A percentile compares a stretch with the other conserved stretches of the same genome.
phyloP scores from a whole-genome alignment of 352 stramenopile genomes.

The Phytopythium litorale region DNA sequence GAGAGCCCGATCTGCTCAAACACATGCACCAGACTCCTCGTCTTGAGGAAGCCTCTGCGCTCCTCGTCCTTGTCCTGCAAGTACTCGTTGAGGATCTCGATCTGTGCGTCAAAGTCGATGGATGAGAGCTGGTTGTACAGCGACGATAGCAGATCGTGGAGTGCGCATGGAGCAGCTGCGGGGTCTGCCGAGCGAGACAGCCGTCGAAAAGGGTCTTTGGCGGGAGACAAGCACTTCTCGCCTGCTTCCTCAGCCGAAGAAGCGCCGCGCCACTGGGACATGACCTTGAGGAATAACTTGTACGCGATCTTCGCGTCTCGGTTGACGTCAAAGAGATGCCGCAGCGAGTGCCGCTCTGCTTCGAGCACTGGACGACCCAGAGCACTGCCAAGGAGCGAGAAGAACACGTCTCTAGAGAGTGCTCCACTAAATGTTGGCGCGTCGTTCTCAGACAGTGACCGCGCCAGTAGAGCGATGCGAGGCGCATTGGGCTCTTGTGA shows the following conservation, averaged over 20 bases:
- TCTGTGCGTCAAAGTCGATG: slow-evolving; percentile 61
- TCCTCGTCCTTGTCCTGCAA: slow-evolving; percentile 27
- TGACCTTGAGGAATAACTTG: slow-evolving; percentile 70
- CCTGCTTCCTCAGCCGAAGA: not conserved
- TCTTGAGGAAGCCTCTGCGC: slow-evolving; percentile 25
- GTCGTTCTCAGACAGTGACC: slow-evolving; percentile 36
- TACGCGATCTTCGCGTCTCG: slow-evolving; percentile 56
- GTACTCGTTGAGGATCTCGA: slow-evolving; percentile 65
- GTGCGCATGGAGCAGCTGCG: slow-evolving; percentile 3
- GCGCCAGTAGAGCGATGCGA: slow-evolving; percentile 46
- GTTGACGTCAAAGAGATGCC: slow-evolving; percentile 71
- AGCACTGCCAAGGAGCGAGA: slow-evolving; percentile 25
- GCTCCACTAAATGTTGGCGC: slow-evolving; percentile 17
- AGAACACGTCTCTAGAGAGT: slow-evolving; percentile 26
- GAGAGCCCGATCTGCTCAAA: slow-evolving; percentile 55
- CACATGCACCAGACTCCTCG: slow-evolving; percentile 32
- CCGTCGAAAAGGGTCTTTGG: not conserved
- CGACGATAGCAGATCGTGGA: slow-evolving; percentile 34
- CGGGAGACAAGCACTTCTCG: not conserved
- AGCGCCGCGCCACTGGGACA: slow-evolving; percentile 42
- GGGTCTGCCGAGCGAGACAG: too few relatives aligned
- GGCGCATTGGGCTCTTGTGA: slow-evolving; percentile 18
- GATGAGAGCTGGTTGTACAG: slow-evolving; percentile 68
- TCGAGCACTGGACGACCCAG: slow-evolving; percentile 21
- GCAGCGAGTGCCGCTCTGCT: slow-evolving; percentile 34